These are phyloP conservation scores for Phytophthora pistaciae DNA, from an alignment of 352 stramenopile genomes.

Conservation along the genomic window DNA sequence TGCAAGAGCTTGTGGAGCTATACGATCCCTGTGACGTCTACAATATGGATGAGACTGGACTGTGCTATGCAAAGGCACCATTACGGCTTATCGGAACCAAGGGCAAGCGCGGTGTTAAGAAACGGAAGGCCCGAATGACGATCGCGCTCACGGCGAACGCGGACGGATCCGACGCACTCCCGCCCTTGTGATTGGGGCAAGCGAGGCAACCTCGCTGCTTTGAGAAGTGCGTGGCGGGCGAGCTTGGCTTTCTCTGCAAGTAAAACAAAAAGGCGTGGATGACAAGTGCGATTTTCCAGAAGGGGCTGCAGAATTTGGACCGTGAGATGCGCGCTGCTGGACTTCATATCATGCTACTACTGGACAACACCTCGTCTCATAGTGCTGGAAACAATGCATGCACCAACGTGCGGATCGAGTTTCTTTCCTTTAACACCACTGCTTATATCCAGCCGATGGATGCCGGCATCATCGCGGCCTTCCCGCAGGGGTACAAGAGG, in stretches of 20 bases:
- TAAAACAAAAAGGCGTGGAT: background rate
- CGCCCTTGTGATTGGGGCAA: background rate
- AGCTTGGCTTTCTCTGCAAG: background rate
- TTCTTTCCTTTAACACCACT: background rate
- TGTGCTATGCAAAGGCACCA: too few relatives aligned
- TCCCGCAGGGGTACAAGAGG: background rate
- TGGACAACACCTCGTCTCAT: constrained; percentile 6
- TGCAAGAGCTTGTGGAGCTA: too few relatives aligned
- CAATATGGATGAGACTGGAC: too few relatives aligned
- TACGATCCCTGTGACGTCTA: too few relatives aligned
- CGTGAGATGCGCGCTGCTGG: background rate
- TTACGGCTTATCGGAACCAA: too few relatives aligned
- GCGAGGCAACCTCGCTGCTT: background rate
- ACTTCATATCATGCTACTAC: background rate
- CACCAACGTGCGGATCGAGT: background rate
- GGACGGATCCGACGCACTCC: background rate
- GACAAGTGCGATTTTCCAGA: background rate
- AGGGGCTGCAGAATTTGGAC: background rate
- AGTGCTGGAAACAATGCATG: background rate
- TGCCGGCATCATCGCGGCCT: background rate
- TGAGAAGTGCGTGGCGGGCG: background rate
- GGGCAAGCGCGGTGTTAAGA: too few relatives aligned
- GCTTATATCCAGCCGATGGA: background rate
- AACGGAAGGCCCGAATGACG: background rate
- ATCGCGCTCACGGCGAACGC: background rate